Percentiles rank a stretch among this genome's conserved stretches.
Evolutionary conservation across 345 rosid genomes (phyloP).

Genomic region (Microthlaspi erraticum): DNA sequence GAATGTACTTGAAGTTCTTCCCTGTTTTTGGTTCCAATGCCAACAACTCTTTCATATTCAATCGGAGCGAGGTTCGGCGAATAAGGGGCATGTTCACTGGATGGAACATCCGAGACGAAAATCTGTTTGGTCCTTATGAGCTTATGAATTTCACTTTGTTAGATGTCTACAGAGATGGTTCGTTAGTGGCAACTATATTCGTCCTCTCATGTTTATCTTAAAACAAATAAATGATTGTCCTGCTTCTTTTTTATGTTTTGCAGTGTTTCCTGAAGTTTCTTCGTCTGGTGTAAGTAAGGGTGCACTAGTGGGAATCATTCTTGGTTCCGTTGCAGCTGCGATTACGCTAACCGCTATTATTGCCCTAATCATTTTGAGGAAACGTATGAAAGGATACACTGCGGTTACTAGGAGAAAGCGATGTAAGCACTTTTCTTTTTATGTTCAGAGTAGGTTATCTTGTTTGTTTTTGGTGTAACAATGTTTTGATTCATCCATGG

Average conservation of each 20-base stretch:
- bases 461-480: slow-evolving; percentile 17
- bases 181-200: slow-evolving; percentile 54
- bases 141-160: slow-evolving; percentile 68
- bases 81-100: slow-evolving; percentile 68
- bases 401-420: slow-evolving; percentile 55
- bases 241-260: slow-evolving; percentile 21
- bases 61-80: slow-evolving; percentile 67
- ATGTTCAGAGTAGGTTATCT: slow-evolving; percentile 13
- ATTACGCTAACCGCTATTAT: slow-evolving; percentile 71
- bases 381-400: slow-evolving; percentile 49
- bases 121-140: slow-evolving; percentile 90
- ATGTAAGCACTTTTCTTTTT: slow-evolving; percentile 54
- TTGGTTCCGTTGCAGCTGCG: slow-evolving; percentile 76
- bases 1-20: slow-evolving; percentile 71
- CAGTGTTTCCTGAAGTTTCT: slow-evolving; percentile 46
- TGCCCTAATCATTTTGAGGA: slow-evolving; percentile 63
- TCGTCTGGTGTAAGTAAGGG: slow-evolving; percentile 61
- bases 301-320: slow-evolving; percentile 65
- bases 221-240: neutral
- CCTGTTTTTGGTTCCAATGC: slow-evolving; percentile 52
- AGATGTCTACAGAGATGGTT: slow-evolving; percentile 70
- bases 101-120: slow-evolving; percentile 71
- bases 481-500: slow-evolving; percentile 24
- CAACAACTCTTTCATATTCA: slow-evolving; percentile 53
- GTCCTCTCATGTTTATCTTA: slow-evolving; percentile 15